phyloP scores from a whole-genome alignment of 495 filamentous ascomycete species.

The Podospora pseudocomata region DNA sequence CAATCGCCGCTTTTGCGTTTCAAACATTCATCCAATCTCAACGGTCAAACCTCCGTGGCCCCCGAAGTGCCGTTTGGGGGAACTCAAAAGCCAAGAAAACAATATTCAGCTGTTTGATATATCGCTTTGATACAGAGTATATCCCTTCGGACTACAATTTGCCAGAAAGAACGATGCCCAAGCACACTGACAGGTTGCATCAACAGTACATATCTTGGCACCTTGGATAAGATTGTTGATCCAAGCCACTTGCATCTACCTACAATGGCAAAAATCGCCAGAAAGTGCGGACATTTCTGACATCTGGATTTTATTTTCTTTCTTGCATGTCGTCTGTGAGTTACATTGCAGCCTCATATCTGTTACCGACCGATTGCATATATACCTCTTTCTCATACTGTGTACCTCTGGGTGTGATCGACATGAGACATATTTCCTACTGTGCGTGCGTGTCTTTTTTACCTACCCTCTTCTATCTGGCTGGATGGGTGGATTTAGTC shows the following conservation, averaged over 20 bases:
- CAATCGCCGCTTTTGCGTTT: background rate
- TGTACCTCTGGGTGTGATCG: background rate
- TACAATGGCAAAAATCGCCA: background rate
- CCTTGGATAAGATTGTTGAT: constrained; percentile 34
- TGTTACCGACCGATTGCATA: background rate
- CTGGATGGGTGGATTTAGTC: background rate
- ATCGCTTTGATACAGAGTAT: background rate
- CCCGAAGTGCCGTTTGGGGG: too few species aligned
- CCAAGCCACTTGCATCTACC: constrained; percentile 10
- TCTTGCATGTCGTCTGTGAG: background rate
- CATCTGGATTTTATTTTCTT: background rate
- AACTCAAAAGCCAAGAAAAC: background rate
- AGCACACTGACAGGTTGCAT: constrained; percentile 19
- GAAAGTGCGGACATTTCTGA: background rate
- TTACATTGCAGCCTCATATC: background rate
- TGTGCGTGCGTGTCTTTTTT: background rate
- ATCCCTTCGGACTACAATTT: background rate
- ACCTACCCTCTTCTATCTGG: background rate
- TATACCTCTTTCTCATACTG: background rate
- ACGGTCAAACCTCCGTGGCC: background rate
- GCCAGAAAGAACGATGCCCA: constrained; percentile 3
- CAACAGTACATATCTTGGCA: constrained; percentile 29
- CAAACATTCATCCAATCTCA: background rate
- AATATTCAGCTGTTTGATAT: background rate
- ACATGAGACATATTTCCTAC: background rate